Evolutionary conservation across 1,284 basidiomycete species (phyloP), one percentile per base, ranked within the genome.

Genomic region (Uromyces viciae-fabae): DNA sequence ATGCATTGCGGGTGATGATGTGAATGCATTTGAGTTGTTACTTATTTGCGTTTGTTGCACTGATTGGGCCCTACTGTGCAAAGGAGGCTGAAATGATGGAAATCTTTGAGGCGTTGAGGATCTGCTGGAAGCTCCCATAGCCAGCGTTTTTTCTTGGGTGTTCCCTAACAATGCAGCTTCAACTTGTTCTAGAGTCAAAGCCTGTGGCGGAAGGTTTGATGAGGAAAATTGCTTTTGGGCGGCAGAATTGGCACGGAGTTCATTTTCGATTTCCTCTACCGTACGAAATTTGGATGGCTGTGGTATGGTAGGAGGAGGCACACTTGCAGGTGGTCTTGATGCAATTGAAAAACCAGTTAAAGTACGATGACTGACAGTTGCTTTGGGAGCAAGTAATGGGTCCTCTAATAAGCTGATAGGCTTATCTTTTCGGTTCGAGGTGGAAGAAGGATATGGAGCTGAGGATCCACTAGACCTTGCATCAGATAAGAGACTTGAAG

Each of bases 181-280:
- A 82, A 98, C 93, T 86, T 98, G 94, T 83, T 95, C 93, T 36
- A 98, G 86, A 0, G 94, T 96, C 80, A 92, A 90, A 42, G 90
- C 89, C 49, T 90, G 84, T 46, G 73, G 83, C 38, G 46, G 2
- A 69, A 73, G 19, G 81, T 72, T 54, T 42, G 75, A 22, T 22
- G 72, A 42, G 42, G 81, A 58, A 66, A 80, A 25, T 40, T 71
- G 11, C 49, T 80, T 81, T 80, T 82, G 56, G 76, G 90, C 1
- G 86, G 87, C 62, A 87, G 88, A 11, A 84, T 83, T 62, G 77
- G 84, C 49, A 66, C 85, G 84, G 78, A 87, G 83, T 77, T 87
- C 85, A 17, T 86, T 85, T 82, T 87, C 87, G 52, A 87, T 84
- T 64, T 87, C 84, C n/a, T 86, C 86, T 46, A 85, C 82, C 42